Base-by-base conservation (phyloP, 306 rosid species). In the Mucuna pruriens region DNA sequence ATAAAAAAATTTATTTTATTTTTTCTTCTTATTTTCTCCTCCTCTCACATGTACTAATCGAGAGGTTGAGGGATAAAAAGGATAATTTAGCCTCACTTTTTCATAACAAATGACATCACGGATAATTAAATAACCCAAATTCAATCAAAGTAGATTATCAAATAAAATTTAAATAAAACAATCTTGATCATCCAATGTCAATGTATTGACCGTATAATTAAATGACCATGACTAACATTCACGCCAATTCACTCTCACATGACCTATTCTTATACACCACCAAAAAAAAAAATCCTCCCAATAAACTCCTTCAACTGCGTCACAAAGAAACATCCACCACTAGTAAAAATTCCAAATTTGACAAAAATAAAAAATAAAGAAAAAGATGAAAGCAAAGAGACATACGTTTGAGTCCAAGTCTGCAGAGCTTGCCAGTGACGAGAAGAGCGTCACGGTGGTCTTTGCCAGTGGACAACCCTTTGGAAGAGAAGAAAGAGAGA, bases 401-500 rank as follows among this genome's bases (percentile, higher is more conserved):
- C 89, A 75, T 81, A 95, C 97, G 70, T 55, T 91, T 95, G 79
- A 76, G 23, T 10, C 89, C 92, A 39, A 84, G 20, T 89, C 76
- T 90, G 72, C 67, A 77, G 49, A 85, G 88, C 82, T 88, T 95
- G 20, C 94, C 95, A 16, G 90, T 87, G 23, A 92, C 94, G 11
- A 88, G 9, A 38, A 92, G 82, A 2, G 97, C 80, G 11, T 81
- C 83, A 15, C 7, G 3, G 19, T 77, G 33, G 52, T 84, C 46
- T 71, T 60, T 51, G 1, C 97, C 94, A 6, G 90, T 85, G 48
- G 97, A 48, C 57, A 92, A 89, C 0, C 95, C 82, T 79, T 85
- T 92, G 36, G 85, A 44, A 19, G 94, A 85, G 80, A 95, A 95
- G 89, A 90, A 95, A 82, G 95, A 86, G 15, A 92, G 89, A 7